Evolutionary conservation across 1,284 basidiomycete species (phyloP).

Genomic region (Somion occarium): DNA sequence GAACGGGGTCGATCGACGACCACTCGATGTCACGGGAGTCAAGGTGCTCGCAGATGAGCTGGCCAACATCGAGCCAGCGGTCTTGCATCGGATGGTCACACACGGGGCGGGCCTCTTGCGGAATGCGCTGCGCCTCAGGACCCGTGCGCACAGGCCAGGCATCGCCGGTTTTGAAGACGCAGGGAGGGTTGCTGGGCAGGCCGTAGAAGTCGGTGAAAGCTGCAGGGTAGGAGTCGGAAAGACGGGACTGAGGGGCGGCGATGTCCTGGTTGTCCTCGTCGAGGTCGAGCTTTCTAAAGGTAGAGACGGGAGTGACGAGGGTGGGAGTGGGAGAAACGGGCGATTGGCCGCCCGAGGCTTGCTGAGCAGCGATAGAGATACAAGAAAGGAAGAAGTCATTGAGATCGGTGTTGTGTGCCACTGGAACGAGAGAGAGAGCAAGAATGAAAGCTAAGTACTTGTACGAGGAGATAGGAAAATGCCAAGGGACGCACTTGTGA

Average conservation of each 20-base stretch:
- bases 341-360: too few relatives aligned
- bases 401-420: too few relatives aligned
- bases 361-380: too few relatives aligned
- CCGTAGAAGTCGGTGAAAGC: slow-evolving; percentile 29
- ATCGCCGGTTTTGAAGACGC: slow-evolving; percentile 23
- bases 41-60: slow-evolving; percentile 19
- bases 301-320: slow-evolving; percentile 9
- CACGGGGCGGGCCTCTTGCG: slow-evolving; percentile 27
- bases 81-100: slow-evolving; percentile 22
- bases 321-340: slow-evolving; percentile 6
- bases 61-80: slow-evolving; percentile 18
- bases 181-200: slow-evolving; percentile 19
- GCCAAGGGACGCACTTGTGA: too few relatives aligned
- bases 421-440: too few relatives aligned
- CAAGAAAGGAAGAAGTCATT: too few relatives aligned
- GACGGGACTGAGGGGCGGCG: too few relatives aligned
- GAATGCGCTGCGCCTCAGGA: slow-evolving; percentile 20
- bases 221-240: slow-evolving; percentile 23
- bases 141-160: slow-evolving; percentile 5
- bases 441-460: too few relatives aligned
- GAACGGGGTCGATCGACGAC: slow-evolving; percentile 24
- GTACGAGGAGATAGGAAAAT: too few relatives aligned
- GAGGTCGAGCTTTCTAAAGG: too few relatives aligned
- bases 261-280: too few relatives aligned
- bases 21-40: slow-evolving; percentile 19